These are phyloP conservation scores for Mangifera indica DNA, from an alignment of 345 rosid genomes.

Conservation along the genomic window DNA sequence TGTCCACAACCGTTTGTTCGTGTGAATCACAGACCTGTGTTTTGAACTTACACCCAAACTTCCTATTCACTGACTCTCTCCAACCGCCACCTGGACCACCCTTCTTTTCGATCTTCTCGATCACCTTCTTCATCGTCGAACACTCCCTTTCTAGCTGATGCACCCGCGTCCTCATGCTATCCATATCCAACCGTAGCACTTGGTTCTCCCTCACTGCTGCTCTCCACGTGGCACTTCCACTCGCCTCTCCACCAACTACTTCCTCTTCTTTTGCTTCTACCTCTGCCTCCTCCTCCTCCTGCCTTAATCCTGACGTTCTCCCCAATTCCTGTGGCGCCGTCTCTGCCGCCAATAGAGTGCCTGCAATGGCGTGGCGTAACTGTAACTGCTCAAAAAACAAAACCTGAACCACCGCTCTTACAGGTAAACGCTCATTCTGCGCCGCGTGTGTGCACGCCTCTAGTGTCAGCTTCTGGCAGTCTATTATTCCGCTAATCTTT, in stretches of 20 bases:
- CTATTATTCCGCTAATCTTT: conserved; percentile 77
- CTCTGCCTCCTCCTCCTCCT: conserved; percentile 18
- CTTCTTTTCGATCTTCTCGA: conserved; percentile 66
- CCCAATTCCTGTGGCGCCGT: conserved; percentile 40
- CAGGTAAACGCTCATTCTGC: conserved; percentile 91
- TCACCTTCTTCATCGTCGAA: conserved; percentile 80
- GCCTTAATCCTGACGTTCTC: too few species aligned
- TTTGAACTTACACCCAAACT: conserved; percentile 88
- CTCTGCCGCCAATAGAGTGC: conserved; percentile 70
- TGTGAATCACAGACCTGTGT: conserved; percentile 95
- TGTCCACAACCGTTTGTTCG: conserved; percentile 58
- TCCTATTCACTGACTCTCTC: conserved; percentile 52
- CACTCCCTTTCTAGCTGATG: conserved; percentile 85
- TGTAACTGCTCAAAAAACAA: conserved; percentile 93
- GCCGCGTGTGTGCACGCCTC: conserved; percentile 99
- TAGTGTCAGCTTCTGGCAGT: conserved; percentile 85
- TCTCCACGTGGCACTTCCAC: conserved; percentile 56
- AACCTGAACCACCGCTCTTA: conserved; percentile 92
- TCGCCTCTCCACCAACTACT: conserved; percentile 26
- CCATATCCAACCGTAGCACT: conserved; percentile 93
- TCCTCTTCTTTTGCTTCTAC: conserved; percentile 21
- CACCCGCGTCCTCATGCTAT: conserved; percentile 94
- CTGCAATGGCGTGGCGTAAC: conserved; percentile 87
- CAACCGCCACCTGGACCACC: conserved; percentile 43
- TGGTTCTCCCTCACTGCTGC: conserved; percentile 86